Percentiles rank a stretch among this genome's conserved stretches.
Conservation (phyloP, 495 filamentous ascomycete species). For the Xylaria cubensis region DNA sequence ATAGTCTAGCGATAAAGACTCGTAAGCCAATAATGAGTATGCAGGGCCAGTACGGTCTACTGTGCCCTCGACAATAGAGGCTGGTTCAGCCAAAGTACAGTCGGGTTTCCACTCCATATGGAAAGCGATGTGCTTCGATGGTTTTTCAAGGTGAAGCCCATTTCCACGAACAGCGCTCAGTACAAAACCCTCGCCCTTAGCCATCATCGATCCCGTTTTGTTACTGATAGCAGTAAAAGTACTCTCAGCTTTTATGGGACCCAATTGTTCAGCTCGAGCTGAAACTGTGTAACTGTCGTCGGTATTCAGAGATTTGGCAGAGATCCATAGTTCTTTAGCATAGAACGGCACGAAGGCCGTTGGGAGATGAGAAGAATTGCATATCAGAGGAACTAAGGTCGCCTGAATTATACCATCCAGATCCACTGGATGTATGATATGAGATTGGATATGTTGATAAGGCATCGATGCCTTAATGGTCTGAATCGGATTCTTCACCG, state of each 20-base stretch:
- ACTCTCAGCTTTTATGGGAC: conserved; percentile 14
- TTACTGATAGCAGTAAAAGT: conserved; percentile 12
- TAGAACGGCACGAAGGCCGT: conserved; percentile 22
- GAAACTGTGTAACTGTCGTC: conserved; percentile 23
- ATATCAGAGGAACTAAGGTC: conserved; percentile 19
- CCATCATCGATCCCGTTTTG: conserved; percentile 19
- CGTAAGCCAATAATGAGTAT: conserved; percentile 18
- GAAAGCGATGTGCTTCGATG: conserved; percentile 12
- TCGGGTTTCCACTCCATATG: conserved; percentile 28
- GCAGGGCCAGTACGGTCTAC: not conserved
- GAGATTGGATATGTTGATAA: conserved; percentile 35
- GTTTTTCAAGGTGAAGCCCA: not conserved
- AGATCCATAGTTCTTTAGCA: conserved; percentile 21
- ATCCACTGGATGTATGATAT: conserved; percentile 48
- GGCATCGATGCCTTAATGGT: conserved; percentile 42
- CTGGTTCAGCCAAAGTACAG: not conserved
- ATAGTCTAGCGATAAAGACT: conserved; percentile 20
- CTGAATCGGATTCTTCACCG: conserved; percentile 30
- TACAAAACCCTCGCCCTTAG: conserved; percentile 6
- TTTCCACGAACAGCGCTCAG: conserved; percentile 17
- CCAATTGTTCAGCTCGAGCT: conserved; percentile 15
- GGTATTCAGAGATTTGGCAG: conserved; percentile 10
- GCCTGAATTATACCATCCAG: conserved; percentile 37
- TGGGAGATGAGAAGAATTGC: not conserved
- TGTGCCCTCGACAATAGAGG: conserved; percentile 9